Percentiles rank a stretch among this genome's conserved stretches.
Conservation (phyloP, 345 rosid species). For the Clausena lansium region DNA sequence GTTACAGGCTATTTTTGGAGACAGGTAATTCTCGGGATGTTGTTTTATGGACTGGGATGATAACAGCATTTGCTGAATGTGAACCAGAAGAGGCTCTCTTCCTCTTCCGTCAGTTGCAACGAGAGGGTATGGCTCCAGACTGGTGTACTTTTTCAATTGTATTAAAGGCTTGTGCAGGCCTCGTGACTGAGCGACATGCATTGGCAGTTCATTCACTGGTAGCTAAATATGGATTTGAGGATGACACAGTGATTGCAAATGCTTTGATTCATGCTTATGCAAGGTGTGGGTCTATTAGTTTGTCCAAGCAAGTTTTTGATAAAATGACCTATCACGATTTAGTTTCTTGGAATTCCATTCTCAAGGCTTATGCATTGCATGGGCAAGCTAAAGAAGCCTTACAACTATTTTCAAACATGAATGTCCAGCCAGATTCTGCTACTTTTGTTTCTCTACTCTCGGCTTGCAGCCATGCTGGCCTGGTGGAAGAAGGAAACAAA, state of each 20-base stretch:
- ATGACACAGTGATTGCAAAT: constrained; percentile 61
- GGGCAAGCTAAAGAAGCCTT: constrained; percentile 72
- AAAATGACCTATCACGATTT: constrained; percentile 51
- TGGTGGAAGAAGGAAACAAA: constrained; percentile 65
- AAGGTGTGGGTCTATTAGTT: constrained; percentile 65
- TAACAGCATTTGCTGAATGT: constrained; percentile 65
- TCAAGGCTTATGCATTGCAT: constrained; percentile 77
- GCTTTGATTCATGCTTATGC: constrained; percentile 84
- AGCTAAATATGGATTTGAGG: constrained; percentile 57
- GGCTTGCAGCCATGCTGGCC: constrained; percentile 87
- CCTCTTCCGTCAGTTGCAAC: constrained; percentile 51
- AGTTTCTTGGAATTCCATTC: constrained; percentile 88
- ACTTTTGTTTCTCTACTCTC: constrained; percentile 79
- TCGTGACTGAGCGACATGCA: constrained; percentile 58
- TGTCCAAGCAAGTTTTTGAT: constrained; percentile 64
- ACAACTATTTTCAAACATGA: constrained; percentile 55
- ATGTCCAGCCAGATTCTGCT: constrained; percentile 63
- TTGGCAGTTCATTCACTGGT: constrained; percentile 61
- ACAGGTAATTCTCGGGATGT: constrained; percentile 40
- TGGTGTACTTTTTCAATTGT: constrained; percentile 73
- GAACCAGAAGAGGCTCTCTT: constrained; percentile 65
- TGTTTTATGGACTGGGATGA: constrained; percentile 78
- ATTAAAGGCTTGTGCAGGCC: constrained; percentile 81
- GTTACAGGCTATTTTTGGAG: constrained; percentile 66
- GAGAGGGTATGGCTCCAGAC: constrained; percentile 59